Conservation (phyloP, 805 yeast genomes). For the Aciculoconidium aculeatum region DNA sequence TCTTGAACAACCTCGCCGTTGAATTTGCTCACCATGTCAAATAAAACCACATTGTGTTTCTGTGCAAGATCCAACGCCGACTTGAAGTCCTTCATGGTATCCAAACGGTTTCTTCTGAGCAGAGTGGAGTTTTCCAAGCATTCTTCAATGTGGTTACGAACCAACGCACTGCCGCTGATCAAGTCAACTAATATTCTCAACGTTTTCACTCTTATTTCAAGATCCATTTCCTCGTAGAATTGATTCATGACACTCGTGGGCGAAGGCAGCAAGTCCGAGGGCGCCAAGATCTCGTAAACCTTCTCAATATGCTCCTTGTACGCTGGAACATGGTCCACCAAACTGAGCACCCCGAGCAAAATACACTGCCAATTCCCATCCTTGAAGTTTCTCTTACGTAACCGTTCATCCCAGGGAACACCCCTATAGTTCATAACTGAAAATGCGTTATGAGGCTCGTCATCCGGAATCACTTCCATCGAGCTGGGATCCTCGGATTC, state of each 20-base stretch:
- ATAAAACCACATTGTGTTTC: conserved; percentile 14
- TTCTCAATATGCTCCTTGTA: conserved; percentile 45
- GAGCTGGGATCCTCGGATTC: conserved; percentile 17
- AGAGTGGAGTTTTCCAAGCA: conserved; percentile 59
- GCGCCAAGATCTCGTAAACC: conserved; percentile 52
- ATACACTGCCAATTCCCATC: conserved; percentile 85
- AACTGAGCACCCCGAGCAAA: conserved; percentile 64
- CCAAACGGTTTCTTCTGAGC: conserved; percentile 62
- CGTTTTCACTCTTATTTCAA: conserved; percentile 49
- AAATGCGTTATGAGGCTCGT: conserved; percentile 38
- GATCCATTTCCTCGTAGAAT: conserved; percentile 49
- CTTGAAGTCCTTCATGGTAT: conserved; percentile 57
- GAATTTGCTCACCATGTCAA: conserved; percentile 32
- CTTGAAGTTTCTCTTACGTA: conserved; percentile 66
- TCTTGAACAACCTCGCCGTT: conserved; percentile 6
- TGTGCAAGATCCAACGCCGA: conserved; percentile 46
- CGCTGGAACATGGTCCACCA: conserved; percentile 51
- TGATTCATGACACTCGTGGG: conserved; percentile 44
- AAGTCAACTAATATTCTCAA: conserved; percentile 62
- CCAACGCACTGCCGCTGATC: conserved; percentile 49
- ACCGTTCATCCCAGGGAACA: conserved; percentile 70
- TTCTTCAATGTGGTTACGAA: conserved; percentile 61
- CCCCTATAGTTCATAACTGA: conserved; percentile 51
- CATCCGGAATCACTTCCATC: conserved; percentile 10
- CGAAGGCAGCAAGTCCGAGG: conserved; percentile 45